Percentiles rank a stretch among this genome's conserved stretches.
Conservation (phyloP, 495 filamentous ascomycete species). For the Podospora didyma region DNA sequence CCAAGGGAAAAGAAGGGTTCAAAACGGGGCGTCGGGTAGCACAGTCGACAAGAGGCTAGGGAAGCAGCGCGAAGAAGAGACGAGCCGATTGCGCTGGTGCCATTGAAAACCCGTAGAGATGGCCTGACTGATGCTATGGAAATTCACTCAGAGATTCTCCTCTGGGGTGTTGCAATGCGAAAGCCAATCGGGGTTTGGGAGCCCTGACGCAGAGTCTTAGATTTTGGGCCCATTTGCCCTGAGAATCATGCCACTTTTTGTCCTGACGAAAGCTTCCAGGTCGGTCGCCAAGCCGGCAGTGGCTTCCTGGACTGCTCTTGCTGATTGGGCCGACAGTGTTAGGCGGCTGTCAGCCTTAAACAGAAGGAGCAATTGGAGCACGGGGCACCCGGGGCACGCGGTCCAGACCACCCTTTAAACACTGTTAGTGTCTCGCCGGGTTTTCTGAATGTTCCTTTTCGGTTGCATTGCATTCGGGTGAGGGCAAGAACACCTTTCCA, state of each 20-base stretch:
- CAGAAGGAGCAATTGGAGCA: too few relatives aligned
- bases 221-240: slow-evolving; percentile 28
- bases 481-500: too few relatives aligned
- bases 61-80: neutral
- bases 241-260: slow-evolving; percentile 35
- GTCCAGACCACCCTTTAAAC: slow-evolving; percentile 11
- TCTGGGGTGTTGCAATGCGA: slow-evolving; percentile 2
- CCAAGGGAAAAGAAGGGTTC: neutral
- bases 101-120: slow-evolving; percentile 16
- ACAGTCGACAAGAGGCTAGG: slow-evolving; percentile 4
- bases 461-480: too few relatives aligned
- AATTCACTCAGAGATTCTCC: slow-evolving; percentile 10
- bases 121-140: slow-evolving; percentile 24
- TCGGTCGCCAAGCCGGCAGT: slow-evolving; percentile 31
- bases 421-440: neutral
- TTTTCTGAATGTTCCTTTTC: neutral
- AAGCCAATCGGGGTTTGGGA: slow-evolving; percentile 25
- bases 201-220: slow-evolving; percentile 25
- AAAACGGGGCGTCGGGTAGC: neutral
- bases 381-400: slow-evolving; percentile 2
- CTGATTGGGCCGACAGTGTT: slow-evolving; percentile 13
- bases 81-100: slow-evolving; percentile 14
- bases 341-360: slow-evolving; percentile 25
- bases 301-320: slow-evolving; percentile 12
- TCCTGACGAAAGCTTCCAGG: slow-evolving; percentile 1